These are phyloP conservation scores for Erigeron philadelphicus DNA, from an alignment of 140 eudicot species.

Conservation along the genomic window DNA sequence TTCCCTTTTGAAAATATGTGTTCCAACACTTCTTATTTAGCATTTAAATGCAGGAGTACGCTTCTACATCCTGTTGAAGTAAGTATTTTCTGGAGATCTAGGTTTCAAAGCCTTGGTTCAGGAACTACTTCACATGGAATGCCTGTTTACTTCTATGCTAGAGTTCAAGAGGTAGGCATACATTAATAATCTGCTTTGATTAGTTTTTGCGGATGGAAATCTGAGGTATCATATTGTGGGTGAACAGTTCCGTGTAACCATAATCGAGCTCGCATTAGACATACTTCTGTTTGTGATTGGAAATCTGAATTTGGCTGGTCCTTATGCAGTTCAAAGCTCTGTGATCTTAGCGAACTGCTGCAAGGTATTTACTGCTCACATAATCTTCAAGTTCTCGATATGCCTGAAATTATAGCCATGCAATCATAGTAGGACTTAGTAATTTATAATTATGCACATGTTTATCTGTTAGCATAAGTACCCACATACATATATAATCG, in stretches of 20 bases:
- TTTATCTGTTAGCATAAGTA: conserved; percentile 10
- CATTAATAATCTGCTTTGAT: conserved; percentile 7
- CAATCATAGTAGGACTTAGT: conserved; percentile 6
- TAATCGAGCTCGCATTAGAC: conserved; percentile 81
- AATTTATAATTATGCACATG: conserved; percentile 7
- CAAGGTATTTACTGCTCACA: conserved; percentile 56
- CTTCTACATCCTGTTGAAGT: conserved; percentile 64
- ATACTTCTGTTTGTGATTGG: conserved; percentile 71
- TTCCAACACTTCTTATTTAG: conserved; percentile 12
- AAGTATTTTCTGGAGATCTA: conserved; percentile 52
- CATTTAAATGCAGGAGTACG: conserved; percentile 52
- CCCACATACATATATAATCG: neutral
- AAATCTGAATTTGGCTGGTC: conserved; percentile 82
- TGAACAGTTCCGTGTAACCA: conserved; percentile 57
- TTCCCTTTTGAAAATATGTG: conserved; percentile 9
- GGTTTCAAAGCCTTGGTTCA: conserved; percentile 36
- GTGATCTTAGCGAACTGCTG: conserved; percentile 73
- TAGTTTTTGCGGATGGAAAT: conserved; percentile 14
- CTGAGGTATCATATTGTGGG: conserved; percentile 24
- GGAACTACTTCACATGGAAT: conserved; percentile 35
- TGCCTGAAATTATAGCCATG: conserved; percentile 4
- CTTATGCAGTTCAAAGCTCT: conserved; percentile 68
- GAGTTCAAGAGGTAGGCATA: conserved; percentile 60
- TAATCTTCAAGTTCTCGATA: conserved; percentile 15
- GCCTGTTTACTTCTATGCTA: conserved; percentile 54